Base-by-base conservation (phyloP, 345 rosid genomes). In the Boechera divaricarpa region DNA sequence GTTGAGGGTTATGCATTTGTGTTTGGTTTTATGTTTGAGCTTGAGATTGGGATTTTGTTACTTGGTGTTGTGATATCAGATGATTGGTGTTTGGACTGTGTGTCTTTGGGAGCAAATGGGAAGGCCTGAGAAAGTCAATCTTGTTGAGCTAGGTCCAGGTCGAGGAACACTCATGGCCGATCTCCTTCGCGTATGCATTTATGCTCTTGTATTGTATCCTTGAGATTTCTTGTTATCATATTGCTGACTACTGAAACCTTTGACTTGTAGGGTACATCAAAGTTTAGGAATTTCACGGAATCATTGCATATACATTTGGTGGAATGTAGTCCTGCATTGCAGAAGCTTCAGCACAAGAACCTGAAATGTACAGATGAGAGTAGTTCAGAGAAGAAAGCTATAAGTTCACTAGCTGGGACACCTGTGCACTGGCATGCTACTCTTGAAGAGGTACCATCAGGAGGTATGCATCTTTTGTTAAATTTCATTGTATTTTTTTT, bases 51-150 rank as follows among this genome's bases (percentile, higher is more conserved):
- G 9, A 49, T 62, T 42, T 24, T 32, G 38, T 54, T 67, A 31
- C 58, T 62, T 29, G 58, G 35, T 59, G 54, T 55, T 45, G 10
- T 66, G 41, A 39, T 67, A 0, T 21, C 67, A 95, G 98, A 90
- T 95, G 93, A 62, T 91, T 59, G 94, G 93, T 60, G 94, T 95
- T 53, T 95, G 97, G 97, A 83, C 87, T 66, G 83, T 95, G 89
- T 95, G 98, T 83, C 74, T 92, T 49, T 91, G 99, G 98, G 91
- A 95, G 87, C 90, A 91, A 80, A 91, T 95, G 97, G 97, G 93
- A 70, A 90, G 80, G 36, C 98, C 98, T 51, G 69, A 83, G 28
- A 84, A 69, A 67, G 93, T 91, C 44, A 92, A 88, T 90, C 87
- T 92, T 29, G 84, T 95, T 76, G 99, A 95, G 82, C 79, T 95